Evolutionary conservation across 2,329 filamentous ascomycete species (phyloP).

Genomic region (Hymenoscyphus salicellus): DNA sequence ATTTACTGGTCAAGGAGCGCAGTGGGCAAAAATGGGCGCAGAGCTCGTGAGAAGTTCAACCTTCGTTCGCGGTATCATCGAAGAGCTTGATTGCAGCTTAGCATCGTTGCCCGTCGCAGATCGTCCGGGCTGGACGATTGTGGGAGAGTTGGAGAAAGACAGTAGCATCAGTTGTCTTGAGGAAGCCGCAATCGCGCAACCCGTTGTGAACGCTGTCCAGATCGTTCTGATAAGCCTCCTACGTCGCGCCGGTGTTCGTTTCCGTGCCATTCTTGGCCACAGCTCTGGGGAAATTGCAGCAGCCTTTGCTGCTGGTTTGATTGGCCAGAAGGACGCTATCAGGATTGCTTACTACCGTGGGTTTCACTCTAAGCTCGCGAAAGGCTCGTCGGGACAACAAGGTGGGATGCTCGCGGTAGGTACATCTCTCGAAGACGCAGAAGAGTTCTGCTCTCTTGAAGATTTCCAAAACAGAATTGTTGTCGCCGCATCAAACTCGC

Average conservation of each 20-base stretch:
- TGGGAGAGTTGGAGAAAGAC: neutral
- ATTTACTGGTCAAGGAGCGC: slow-evolving; percentile 28
- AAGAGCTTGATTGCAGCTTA: neutral
- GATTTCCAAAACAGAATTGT: slow-evolving; percentile 25
- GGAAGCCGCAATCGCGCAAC: slow-evolving; percentile 32
- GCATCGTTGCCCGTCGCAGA: neutral
- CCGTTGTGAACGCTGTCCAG: slow-evolving; percentile 47
- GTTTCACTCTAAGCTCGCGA: neutral
- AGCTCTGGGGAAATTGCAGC: slow-evolving; percentile 48
- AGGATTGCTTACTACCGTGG: slow-evolving; percentile 1
- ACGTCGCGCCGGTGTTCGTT: slow-evolving; percentile 39
- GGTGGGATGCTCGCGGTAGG: slow-evolving; percentile 51
- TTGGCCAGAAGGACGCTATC: neutral
- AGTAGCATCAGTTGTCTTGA: neutral
- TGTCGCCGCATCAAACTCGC: slow-evolving; percentile 25
- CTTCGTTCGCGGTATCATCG: slow-evolving; percentile 23
- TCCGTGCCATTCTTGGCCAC: slow-evolving; percentile 42
- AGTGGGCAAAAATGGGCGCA: slow-evolving; percentile 25
- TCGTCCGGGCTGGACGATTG: neutral
- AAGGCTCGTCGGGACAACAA: neutral
- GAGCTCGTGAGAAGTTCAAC: slow-evolving; percentile 14
- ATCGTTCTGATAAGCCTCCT: slow-evolving; percentile 44
- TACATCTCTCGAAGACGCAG: slow-evolving; percentile 16
- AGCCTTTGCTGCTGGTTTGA: slow-evolving; percentile 40
- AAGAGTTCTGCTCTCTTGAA: neutral